Conservation (phyloP, 305 asterid genomes). For the Coffea humblotiana region DNA sequence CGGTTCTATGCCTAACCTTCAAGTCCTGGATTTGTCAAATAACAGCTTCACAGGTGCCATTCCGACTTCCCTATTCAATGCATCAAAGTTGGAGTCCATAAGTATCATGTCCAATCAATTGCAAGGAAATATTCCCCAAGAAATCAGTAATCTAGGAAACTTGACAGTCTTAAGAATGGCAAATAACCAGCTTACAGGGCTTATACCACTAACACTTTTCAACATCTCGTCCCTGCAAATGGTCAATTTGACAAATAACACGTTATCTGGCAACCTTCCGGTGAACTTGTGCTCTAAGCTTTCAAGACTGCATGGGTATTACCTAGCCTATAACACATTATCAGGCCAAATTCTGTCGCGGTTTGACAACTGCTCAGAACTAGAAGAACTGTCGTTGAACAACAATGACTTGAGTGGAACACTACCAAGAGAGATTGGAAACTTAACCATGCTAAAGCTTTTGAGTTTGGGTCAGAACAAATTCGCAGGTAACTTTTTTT, state of each 20-base stretch:
- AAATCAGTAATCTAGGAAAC: conserved; percentile 5
- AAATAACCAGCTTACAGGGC: conserved; percentile 22
- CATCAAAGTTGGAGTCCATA: conserved; percentile 17
- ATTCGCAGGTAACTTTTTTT: conserved; percentile 2
- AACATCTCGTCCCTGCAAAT: conserved; percentile 19
- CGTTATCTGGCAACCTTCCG: conserved; percentile 21
- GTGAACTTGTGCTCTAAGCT: conserved; percentile 16
- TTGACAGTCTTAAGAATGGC: conserved; percentile 5
- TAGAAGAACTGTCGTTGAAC: conserved; percentile 8
- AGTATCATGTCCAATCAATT: background rate
- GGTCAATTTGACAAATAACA: conserved; percentile 9
- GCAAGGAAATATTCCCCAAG: conserved; percentile 12
- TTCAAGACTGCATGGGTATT: conserved; percentile 15
- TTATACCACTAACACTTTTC: conserved; percentile 12
- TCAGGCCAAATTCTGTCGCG: conserved; percentile 17
- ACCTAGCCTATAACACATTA: conserved; percentile 10
- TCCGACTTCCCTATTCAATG: conserved; percentile 15
- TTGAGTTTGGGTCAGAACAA: conserved; percentile 13
- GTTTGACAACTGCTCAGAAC: conserved; percentile 17
- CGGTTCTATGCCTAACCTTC: conserved; percentile 13
- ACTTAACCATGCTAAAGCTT: conserved; percentile 4
- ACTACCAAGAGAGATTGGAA: conserved; percentile 21
- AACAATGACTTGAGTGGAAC: conserved; percentile 14
- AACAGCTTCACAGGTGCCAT: conserved; percentile 19
- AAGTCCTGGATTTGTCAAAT: background rate